These are phyloP conservation scores for Azolla pinnata DNA, from an alignment of 75 land plant species.

Conservation along the genomic window DNA sequence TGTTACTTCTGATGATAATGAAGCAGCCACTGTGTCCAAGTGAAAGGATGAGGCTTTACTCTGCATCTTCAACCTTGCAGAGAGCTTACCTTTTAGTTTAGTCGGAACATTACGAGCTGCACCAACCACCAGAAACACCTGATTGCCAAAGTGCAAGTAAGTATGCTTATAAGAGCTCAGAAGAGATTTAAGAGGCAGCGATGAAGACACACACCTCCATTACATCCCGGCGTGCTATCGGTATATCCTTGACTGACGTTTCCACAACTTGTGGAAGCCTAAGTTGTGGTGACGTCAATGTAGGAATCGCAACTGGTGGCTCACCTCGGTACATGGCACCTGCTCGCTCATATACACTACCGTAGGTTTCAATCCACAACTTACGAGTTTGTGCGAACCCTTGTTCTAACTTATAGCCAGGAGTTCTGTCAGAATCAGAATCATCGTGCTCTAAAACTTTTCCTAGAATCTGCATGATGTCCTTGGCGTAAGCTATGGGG, in stretches of 20 bases:
- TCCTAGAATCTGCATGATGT: conserved; percentile 15
- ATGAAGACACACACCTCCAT: too few species aligned
- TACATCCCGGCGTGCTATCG: too few species aligned
- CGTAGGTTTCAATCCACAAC: conserved; percentile 56
- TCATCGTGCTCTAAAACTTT: conserved; percentile 25
- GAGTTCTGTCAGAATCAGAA: conserved; percentile 53
- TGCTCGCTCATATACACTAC: conserved; percentile 56
- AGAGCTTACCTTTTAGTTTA: background rate
- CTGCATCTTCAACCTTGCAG: background rate
- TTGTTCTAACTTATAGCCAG: conserved; percentile 61
- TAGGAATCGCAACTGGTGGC: too few species aligned
- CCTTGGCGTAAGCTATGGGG: conserved; percentile 13
- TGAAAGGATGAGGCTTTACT: background rate
- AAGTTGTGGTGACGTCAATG: too few species aligned
- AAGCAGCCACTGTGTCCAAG: background rate
- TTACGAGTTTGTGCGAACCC: conserved; percentile 64
- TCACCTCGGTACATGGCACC: conserved; percentile 72
- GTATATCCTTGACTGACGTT: too few species aligned
- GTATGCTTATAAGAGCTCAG: too few species aligned
- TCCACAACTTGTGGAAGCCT: too few species aligned
- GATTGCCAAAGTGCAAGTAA: too few species aligned
- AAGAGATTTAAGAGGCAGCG: too few species aligned
- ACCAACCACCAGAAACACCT: too few species aligned
- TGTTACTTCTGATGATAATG: background rate
- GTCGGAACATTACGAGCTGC: too few species aligned